Evolutionary conservation across 495 filamentous ascomycete genomes (phyloP).

Genomic region (Cenococcum geophilum): DNA sequence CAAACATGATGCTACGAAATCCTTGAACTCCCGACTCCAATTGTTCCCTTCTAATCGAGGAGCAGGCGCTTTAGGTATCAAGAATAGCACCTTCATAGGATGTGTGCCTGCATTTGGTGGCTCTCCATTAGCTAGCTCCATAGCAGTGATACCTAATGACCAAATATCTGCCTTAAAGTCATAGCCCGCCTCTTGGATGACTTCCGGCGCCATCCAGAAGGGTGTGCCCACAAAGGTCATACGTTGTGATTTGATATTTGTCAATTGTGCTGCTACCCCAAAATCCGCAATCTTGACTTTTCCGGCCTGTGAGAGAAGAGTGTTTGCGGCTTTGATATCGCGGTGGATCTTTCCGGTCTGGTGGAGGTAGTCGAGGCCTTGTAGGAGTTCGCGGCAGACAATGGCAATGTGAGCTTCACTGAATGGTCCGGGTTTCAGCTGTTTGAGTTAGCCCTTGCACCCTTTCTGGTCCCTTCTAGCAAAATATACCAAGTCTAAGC

Average conservation of each 20-base stretch:
- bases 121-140: constrained; percentile 88
- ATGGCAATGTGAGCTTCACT: constrained; percentile 90
- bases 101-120: constrained; percentile 86
- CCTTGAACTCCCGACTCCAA: constrained; percentile 86
- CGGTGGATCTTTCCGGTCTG: constrained; percentile 93
- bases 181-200: constrained; percentile 94
- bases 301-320: constrained; percentile 77
- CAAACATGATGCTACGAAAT: constrained; percentile 84
- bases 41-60: constrained; percentile 76
- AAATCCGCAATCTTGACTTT: constrained; percentile 98
- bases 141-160: constrained; percentile 93
- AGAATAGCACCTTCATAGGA: constrained; percentile 98
- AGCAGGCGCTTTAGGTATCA: constrained; percentile 87
- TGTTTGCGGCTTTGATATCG: constrained; percentile 93
- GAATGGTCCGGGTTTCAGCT: constrained; percentile 91
- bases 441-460: constrained; percentile 18
- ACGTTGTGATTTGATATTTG: constrained; percentile 94
- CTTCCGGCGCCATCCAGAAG: constrained; percentile 99
- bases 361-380: constrained; percentile 90
- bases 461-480: neutral
- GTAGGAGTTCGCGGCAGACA: constrained; percentile 83
- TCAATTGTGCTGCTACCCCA: constrained; percentile 91
- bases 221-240: constrained; percentile 99
- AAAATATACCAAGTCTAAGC: constrained; percentile 70
- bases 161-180: constrained; percentile 98